A percentile compares a stretch with the other conserved stretches of the same genome.
Evolutionary conservation across 495 filamentous ascomycete genomes (phyloP).

Genomic region (Podospora fimiseda): DNA sequence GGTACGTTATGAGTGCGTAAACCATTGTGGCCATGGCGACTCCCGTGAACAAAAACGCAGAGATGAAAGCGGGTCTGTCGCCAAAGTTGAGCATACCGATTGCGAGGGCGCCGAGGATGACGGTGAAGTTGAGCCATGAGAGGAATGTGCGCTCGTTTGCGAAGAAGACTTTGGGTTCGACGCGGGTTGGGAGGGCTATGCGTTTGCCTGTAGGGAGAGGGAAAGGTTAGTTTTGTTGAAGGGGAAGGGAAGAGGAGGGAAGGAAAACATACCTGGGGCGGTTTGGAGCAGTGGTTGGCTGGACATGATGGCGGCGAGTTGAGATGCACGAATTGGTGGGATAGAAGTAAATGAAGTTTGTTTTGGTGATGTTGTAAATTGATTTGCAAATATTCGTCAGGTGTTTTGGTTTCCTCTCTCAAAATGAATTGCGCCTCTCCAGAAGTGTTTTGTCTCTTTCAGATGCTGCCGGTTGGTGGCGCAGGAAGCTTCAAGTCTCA

Average conservation of each 20-base stretch:
- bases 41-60: constrained; percentile 84
- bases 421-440: constrained; percentile 4
- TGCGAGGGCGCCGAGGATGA: constrained; percentile 91
- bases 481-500: constrained; percentile 13
- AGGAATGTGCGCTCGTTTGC: constrained; percentile 99
- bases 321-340: neutral
- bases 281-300: constrained; percentile 90
- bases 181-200: constrained; percentile 93
- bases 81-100: constrained; percentile 98
- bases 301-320: constrained; percentile 71
- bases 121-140: constrained; percentile 98
- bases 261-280: constrained; percentile 58
- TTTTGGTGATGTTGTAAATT: constrained; percentile 7
- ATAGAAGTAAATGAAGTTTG: neutral
- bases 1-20: constrained; percentile 90
- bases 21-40: constrained; percentile 95
- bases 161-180: constrained; percentile 99
- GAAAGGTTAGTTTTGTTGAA: neutral
- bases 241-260: neutral
- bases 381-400: too few relatives aligned
- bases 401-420: neutral
- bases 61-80: constrained; percentile 85
- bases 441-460: constrained; percentile 7
- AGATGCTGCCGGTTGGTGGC: constrained; percentile 12
- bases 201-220: constrained; percentile 65